Conservation (phyloP, 164 flowering plant genomes). For the Vitis vinifera region ASM3070453v1 NC_081811.1:3727001-3727500, state of each 20-base stretch:
- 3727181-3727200: too few relatives aligned
- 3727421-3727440: too few relatives aligned
- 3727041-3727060: constrained; percentile 56
- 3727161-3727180: too few relatives aligned
- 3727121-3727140: not conserved
- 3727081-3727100: constrained; percentile 59
- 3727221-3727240: too few relatives aligned
- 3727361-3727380: too few relatives aligned
- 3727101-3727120: not conserved
- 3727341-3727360: too few relatives aligned
- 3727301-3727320: not conserved
- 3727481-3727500: not conserved
- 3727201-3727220: too few relatives aligned
- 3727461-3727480: not conserved
- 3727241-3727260: not conserved
- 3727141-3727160: too few relatives aligned
- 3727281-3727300: not conserved
- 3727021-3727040: constrained; percentile 63
- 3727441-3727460: too few relatives aligned
- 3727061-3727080: constrained; percentile 56
- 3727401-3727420: too few relatives aligned
- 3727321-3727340: not conserved
- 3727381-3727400: too few relatives aligned
- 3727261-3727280: not conserved
- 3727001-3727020: constrained; percentile 37